Evolutionary conservation across 2,329 filamentous ascomycete species (phyloP).

Genomic region (Rutstroemia sp.): DNA sequence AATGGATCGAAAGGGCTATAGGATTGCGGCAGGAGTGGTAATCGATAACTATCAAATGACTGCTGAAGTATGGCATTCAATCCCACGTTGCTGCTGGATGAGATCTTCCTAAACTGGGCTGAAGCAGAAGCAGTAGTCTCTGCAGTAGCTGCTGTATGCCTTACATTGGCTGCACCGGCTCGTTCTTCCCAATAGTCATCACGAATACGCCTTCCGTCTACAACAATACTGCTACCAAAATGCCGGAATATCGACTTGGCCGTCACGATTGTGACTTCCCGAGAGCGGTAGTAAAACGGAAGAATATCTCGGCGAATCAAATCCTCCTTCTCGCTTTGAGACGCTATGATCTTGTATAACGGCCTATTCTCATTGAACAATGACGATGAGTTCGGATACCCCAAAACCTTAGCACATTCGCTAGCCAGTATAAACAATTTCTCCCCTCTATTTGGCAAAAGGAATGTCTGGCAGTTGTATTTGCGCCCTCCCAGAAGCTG

Average conservation of each 20-base stretch:
- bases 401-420: conserved; percentile 87
- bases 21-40: too few relatives aligned
- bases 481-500: conserved; percentile 75
- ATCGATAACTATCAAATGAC: too few relatives aligned
- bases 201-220: conserved; percentile 79
- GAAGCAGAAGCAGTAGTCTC: conserved; percentile 49
- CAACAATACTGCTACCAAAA: conserved; percentile 90
- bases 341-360: conserved; percentile 95
- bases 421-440: conserved; percentile 99
- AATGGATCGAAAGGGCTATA: too few relatives aligned
- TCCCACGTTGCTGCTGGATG: too few relatives aligned
- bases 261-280: conserved; percentile 96
- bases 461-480: conserved; percentile 89
- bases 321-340: conserved; percentile 92
- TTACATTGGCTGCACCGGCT: conserved; percentile 81
- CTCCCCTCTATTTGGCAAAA: conserved; percentile 80
- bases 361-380: conserved; percentile 98
- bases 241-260: conserved; percentile 98
- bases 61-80: too few relatives aligned
- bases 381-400: conserved; percentile 95
- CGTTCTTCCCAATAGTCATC: conserved; percentile 99
- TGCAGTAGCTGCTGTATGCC: conserved; percentile 63
- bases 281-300: conserved; percentile 95
- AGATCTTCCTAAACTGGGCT: conserved; percentile 75
- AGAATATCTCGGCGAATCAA: conserved; percentile 91